Percentiles rank a stretch among this genome's conserved stretches.
phyloP scores from a whole-genome alignment of 805 yeast species.

The Kodamaea restingae region DNA sequence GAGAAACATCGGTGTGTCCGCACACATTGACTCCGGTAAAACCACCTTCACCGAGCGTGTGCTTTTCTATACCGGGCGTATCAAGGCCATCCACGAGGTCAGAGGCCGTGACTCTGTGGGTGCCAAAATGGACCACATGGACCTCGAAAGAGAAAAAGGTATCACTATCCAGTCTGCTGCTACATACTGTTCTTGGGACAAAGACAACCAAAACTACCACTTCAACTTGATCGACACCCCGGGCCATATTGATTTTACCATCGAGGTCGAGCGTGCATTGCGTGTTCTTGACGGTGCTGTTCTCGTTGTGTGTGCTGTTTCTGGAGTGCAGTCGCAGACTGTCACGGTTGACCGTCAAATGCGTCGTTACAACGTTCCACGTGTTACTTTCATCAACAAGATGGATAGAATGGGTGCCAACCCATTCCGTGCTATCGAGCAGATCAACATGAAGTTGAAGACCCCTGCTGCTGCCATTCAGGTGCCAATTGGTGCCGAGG shows the following conservation, averaged over 20 bases:
- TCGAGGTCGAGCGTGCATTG: slow-evolving; percentile 97
- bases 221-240: slow-evolving; percentile 97
- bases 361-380: slow-evolving; percentile 96
- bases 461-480: slow-evolving; percentile 97
- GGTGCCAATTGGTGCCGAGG: slow-evolving; percentile 95
- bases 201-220: slow-evolving; percentile 63
- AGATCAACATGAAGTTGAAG: slow-evolving; percentile 78
- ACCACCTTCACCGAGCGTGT: slow-evolving; percentile 98
- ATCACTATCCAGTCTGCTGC: slow-evolving; percentile 99
- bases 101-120: slow-evolving; percentile 97
- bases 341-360: slow-evolving; percentile 98
- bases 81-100: slow-evolving; percentile 94
- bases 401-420: slow-evolving; percentile 99
- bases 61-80: slow-evolving; percentile 91
- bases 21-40: slow-evolving; percentile 97
- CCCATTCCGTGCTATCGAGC: slow-evolving; percentile 93
- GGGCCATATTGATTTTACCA: slow-evolving; percentile 97
- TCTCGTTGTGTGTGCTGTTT: slow-evolving; percentile 95
- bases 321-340: slow-evolving; percentile 98
- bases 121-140: slow-evolving; percentile 99
- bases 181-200: slow-evolving; percentile 95
- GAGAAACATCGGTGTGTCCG: slow-evolving; percentile 96
- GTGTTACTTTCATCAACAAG: slow-evolving; percentile 93
- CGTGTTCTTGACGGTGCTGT: slow-evolving; percentile 98
- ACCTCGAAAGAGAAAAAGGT: slow-evolving; percentile 96